Conservation (phyloP, 768 basidiomycete species). For the Hypsizygus marmoreus region DNA sequence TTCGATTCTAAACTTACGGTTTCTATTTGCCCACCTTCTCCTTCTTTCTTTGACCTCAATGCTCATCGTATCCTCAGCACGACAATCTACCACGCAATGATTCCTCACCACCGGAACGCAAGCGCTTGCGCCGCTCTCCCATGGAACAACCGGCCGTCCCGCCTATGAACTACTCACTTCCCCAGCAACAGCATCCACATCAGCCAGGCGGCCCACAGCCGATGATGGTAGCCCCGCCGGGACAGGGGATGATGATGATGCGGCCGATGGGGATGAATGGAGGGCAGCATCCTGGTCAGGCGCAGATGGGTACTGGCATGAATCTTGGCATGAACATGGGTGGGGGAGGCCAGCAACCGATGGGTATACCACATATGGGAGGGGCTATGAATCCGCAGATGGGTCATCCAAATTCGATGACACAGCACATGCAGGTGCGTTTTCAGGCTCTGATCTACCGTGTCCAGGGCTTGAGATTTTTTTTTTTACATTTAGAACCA, state of each 20-base stretch:
- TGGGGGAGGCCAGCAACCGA: slow-evolving; percentile 22
- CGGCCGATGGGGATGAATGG: slow-evolving; percentile 33
- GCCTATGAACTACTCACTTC: slow-evolving; percentile 20
- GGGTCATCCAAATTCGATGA: slow-evolving; percentile 38
- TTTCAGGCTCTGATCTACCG: neutral
- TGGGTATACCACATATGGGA: slow-evolving; percentile 24
- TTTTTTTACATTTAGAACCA: slow-evolving; percentile 20
- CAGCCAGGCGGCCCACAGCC: slow-evolving; percentile 31
- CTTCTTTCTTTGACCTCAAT: too few species aligned
- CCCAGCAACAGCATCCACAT: slow-evolving; percentile 32
- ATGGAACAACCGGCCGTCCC: slow-evolving; percentile 44
- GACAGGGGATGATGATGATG: slow-evolving; percentile 42
- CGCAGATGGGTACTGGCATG: slow-evolving; percentile 27
- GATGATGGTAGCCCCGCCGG: slow-evolving; percentile 32
- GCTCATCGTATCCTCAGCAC: slow-evolving; percentile 33
- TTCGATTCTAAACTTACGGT: neutral
- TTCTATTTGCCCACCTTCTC: neutral
- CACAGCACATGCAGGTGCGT: slow-evolving; percentile 39
- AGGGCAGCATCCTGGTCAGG: slow-evolving; percentile 21
- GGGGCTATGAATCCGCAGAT: slow-evolving; percentile 39
- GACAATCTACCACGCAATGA: slow-evolving; percentile 50
- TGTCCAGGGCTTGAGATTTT: neutral
- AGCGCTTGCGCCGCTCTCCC: slow-evolving; percentile 55
- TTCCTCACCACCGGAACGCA: slow-evolving; percentile 58
- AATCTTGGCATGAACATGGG: slow-evolving; percentile 21